Conservation (phyloP, 2,329 filamentous ascomycete genomes). For the Penicillium sp. region DNA sequence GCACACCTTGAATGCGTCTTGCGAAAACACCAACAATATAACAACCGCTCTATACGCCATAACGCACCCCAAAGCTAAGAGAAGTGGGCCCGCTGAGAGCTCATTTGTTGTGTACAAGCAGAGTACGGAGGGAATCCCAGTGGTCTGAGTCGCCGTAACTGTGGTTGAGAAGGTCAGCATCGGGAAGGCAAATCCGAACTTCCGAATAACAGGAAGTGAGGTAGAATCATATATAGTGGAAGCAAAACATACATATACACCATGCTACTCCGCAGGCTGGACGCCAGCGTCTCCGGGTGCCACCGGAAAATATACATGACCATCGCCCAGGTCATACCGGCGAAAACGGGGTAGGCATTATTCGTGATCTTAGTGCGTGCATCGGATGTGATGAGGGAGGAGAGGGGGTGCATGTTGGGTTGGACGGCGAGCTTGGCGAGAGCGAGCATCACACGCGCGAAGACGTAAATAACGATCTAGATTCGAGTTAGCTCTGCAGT, state of each 20-base stretch:
- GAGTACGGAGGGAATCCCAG: constrained; percentile 82
- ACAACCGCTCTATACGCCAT: constrained; percentile 21
- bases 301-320: constrained; percentile 96
- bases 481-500: constrained; percentile 7
- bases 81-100: neutral
- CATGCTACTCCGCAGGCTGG: constrained; percentile 92
- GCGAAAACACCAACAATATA: neutral
- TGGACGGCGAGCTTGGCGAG: constrained; percentile 80
- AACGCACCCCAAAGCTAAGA: constrained; percentile 15
- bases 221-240: neutral
- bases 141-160: constrained; percentile 77
- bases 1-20: neutral
- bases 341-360: constrained; percentile 91
- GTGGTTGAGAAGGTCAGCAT: constrained; percentile 8
- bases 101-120: constrained; percentile 79
- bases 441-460: constrained; percentile 82
- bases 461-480: constrained; percentile 95
- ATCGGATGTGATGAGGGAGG: constrained; percentile 44
- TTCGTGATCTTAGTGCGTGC: constrained; percentile 53
- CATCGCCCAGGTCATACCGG: constrained; percentile 81
- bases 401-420: constrained; percentile 46
- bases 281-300: constrained; percentile 87
- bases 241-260: constrained; percentile 76
- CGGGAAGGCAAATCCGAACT: neutral
- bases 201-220: neutral